Conservation (phyloP, 768 basidiomycete species). For the Boletus sp. region DNA sequence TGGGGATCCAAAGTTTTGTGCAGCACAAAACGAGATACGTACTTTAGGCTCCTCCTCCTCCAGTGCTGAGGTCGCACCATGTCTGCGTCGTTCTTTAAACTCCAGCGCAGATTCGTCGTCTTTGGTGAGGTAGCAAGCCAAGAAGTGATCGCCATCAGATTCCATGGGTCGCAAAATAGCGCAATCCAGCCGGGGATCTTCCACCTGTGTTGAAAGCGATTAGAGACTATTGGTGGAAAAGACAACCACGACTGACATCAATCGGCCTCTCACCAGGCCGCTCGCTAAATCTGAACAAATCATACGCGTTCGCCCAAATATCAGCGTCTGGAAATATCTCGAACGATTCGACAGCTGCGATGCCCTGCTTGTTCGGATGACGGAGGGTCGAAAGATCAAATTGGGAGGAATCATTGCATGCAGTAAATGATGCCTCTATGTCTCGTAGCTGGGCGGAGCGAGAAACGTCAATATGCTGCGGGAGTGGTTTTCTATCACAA, state of each 20-base stretch:
- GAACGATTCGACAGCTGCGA: constrained; percentile 78
- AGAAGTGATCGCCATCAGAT: constrained; percentile 83
- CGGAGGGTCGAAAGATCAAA: constrained; percentile 58
- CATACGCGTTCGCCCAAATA: constrained; percentile 89
- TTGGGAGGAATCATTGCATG: constrained; percentile 49
- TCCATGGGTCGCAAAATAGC: constrained; percentile 87
- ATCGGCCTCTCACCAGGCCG: constrained; percentile 74
- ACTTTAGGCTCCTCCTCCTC: constrained; percentile 60
- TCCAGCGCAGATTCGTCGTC: constrained; percentile 67
- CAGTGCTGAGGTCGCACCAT: constrained; percentile 42
- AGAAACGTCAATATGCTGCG: constrained; percentile 65
- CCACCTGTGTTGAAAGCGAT: constrained; percentile 41
- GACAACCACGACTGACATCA: constrained; percentile 49
- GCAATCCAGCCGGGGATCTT: constrained; percentile 81
- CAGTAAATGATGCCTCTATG: constrained; percentile 74
- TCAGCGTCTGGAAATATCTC: constrained; percentile 82
- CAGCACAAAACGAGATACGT: constrained; percentile 7
- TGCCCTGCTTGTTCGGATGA: constrained; percentile 77
- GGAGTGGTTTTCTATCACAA: constrained; percentile 45
- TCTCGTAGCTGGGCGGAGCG: constrained; percentile 70
- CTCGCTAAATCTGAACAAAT: constrained; percentile 83
- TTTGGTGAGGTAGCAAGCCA: constrained; percentile 79
- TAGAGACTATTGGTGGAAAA: background rate
- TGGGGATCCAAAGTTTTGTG: background rate
- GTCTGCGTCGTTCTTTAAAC: constrained; percentile 59